Base-by-base conservation (phyloP, 2,329 filamentous ascomycete genomes). In the Beauveria sp. region DNA sequence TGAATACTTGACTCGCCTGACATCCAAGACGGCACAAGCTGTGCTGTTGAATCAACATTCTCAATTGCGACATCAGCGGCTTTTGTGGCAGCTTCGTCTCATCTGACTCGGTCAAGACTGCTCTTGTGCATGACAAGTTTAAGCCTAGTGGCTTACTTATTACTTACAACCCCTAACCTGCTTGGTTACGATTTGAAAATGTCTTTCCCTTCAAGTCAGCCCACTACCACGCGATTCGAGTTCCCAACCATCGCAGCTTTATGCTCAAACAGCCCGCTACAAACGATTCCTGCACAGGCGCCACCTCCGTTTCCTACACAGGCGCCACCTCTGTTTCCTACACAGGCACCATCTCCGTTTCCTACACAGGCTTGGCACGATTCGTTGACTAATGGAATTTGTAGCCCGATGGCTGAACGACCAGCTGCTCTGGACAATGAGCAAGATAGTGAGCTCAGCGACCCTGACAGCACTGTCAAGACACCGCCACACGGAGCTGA, bases 381-480 rank as follows among this genome's bases (percentile, higher is more conserved):
- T 7, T 4, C 10, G 10, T 10, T 34, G n/a, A 37, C 55, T 58
- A 51, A 58, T n/a, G 48, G 44, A 37, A 30, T 37, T 5, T 30
- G 9, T 26, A 61, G 59, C 24, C 52, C 28, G 6, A 3, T 43
- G 34, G n/a, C 9, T 44, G 26, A 73, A 77, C 52, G 26, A n/a
- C 43, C 46, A 26, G 55, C 41, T 34, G 43, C 28, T 53, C 14
- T 43, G 37, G 54, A 58, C 40, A 75, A 72, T 41, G 75, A 77
- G 20, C 70, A 67, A 44, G 72, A 74, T 41, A 75, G 73, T 63
- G 79, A 80, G 26, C 72, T 83, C 16, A 81, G 78, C 58, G 73
- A 75, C 30, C 73, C 72, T 7, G 69, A 67, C 24, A 75, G 71
- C 65, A 72, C 67, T 62, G 67, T 71, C 34, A 66, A 68, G 60